phyloP scores from a whole-genome alignment of 768 basidiomycete genomes.

The Coprinopsis sp. region DNA sequence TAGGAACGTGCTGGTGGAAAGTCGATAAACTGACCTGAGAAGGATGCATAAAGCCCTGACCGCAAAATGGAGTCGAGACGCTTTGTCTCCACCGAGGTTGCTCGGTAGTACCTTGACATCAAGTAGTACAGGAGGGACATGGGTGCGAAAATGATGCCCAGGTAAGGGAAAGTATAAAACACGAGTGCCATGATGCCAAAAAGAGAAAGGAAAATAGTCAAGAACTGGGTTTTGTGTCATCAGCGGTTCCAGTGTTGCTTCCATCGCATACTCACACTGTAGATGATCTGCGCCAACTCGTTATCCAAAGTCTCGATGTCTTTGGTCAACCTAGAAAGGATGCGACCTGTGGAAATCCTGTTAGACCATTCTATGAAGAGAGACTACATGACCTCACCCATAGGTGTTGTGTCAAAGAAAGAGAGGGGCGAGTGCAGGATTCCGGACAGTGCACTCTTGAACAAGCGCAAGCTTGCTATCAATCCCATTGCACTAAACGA shows the following conservation, averaged over 20 bases:
- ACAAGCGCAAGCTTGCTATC: slow-evolving; percentile 42
- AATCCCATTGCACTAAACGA: slow-evolving; percentile 24
- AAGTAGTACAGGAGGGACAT: slow-evolving; percentile 47
- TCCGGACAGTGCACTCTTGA: slow-evolving; percentile 46
- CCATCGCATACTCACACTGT: slow-evolving; percentile 31
- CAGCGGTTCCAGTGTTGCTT: background rate
- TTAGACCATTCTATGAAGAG: background rate
- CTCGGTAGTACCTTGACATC: slow-evolving; percentile 51
- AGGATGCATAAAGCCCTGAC: slow-evolving; percentile 52
- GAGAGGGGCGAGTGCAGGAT: slow-evolving; percentile 58
- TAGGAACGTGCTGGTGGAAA: too few species aligned
- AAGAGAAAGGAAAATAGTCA: slow-evolving; percentile 37
- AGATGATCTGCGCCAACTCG: slow-evolving; percentile 39
- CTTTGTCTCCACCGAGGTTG: slow-evolving; percentile 58
- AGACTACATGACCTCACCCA: slow-evolving; percentile 33
- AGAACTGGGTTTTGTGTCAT: slow-evolving; percentile 28
- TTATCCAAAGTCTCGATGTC: slow-evolving; percentile 56
- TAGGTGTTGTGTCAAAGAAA: slow-evolving; percentile 71
- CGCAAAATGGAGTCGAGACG: slow-evolving; percentile 59
- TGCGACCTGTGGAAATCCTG: slow-evolving; percentile 36
- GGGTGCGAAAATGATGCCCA: slow-evolving; percentile 59
- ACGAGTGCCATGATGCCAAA: slow-evolving; percentile 53
- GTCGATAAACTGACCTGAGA: slow-evolving; percentile 39
- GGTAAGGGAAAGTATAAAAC: slow-evolving; percentile 61
- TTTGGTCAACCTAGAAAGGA: slow-evolving; percentile 52